Evolutionary conservation across 164 flowering plant genomes (phyloP), one percentile per base, ranked within the genome.

Genomic region (Pachysandra terminalis): DNA sequence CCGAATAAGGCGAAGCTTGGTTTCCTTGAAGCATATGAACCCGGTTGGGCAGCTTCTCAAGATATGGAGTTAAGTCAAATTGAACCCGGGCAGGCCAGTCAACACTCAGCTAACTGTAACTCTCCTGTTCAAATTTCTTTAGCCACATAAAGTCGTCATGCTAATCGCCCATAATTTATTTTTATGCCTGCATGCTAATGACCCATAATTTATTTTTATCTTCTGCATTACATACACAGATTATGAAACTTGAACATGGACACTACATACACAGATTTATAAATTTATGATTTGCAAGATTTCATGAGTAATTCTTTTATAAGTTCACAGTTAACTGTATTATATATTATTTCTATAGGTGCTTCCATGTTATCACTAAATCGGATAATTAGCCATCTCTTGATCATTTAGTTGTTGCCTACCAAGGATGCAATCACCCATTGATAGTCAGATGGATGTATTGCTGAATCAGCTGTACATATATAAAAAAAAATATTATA

Each of bases 1-100:
- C 97, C 98, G 0, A 95, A 91, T 57, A 95, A 95, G 77, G 95
- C 98, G 61, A 95, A 91, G 78, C 83, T 89, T 69, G 90, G 90
- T 57, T 95, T 95, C 80, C 97, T 95, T 58, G 97, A 95, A 79
- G 96, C 98, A 21, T 95, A 87, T 82, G 98, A 91, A 75, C 97
- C 97, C 71, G 97, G 98, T 70, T 91, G 98, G 98, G 78, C 93
- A 26, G 83, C 85, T 21, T 81, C 93, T 59, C 92, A 95, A 77
- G 97, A 90, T 78, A 84, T 90, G 82, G 98, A 91, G 79, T 82
- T 85, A 69, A 87, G 85, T 80, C 80, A 83, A 27, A 75, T 81
- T 19, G 89, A 89, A 77, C 77, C 85, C 35, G 84, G 86, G 68
- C 89, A 87, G 72, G 73, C 85, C 62, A 80, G 83, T 82, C 91